These are phyloP conservation scores for Coprinopsis cinerea DNA, from an alignment of 768 basidiomycete genomes.

Conservation along the genomic window DNA sequence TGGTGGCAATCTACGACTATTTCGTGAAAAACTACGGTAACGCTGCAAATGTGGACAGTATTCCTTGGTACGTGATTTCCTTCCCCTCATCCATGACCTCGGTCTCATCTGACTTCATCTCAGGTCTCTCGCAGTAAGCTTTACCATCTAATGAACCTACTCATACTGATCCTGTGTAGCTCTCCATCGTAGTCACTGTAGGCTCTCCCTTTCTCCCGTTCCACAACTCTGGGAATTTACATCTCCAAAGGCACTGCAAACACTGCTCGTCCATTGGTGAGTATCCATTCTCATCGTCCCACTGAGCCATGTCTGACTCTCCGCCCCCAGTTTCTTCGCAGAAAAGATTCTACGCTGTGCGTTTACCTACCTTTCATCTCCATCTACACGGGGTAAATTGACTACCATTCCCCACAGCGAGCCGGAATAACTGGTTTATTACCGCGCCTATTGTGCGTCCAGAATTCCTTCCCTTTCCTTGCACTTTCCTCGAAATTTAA, in stretches of 20 bases:
- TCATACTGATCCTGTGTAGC: conserved; percentile 19
- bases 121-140: conserved; percentile 35
- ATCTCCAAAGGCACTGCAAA: conserved; percentile 33
- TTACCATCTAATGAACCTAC: not conserved
- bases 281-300: conserved; percentile 9
- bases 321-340: conserved; percentile 15
- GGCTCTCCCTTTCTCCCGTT: conserved; percentile 1
- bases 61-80: conserved; percentile 33
- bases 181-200: conserved; percentile 30
- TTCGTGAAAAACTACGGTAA: conserved; percentile 41
- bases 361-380: not conserved
- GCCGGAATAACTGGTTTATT: conserved; percentile 27
- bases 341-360: conserved; percentile 14
- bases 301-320: conserved; percentile 22
- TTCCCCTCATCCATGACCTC: not conserved
- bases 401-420: conserved; percentile 30
- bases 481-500: not conserved
- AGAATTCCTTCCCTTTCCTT: not conserved
- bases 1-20: conserved; percentile 35
- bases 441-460: conserved; percentile 16
- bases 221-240: not conserved
- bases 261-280: conserved; percentile 47
- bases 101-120: not conserved
- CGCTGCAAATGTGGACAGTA: conserved; percentile 28
- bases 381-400: not conserved